Conservation (phyloP, 225 moss, liverwort and hornwort genomes). For the Ulota crispa region DNA sequence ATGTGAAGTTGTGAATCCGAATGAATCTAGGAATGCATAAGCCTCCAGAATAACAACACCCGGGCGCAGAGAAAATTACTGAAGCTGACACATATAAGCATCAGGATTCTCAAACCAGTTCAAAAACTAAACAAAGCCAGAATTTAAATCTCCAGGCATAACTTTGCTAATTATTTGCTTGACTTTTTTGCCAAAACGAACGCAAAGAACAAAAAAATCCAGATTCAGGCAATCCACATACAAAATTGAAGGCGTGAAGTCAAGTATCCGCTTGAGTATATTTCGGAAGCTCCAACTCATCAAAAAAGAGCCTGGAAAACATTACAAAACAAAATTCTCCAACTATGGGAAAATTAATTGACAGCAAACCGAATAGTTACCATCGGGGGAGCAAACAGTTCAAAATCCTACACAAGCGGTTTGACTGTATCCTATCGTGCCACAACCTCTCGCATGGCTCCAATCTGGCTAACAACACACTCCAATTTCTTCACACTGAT, state of each 20-base stretch:
- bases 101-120: not conserved
- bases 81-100: not conserved
- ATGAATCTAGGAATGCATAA: too few relatives aligned
- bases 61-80: too few relatives aligned
- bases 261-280: not conserved
- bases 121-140: not conserved
- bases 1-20: too few relatives aligned
- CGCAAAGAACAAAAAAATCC: not conserved
- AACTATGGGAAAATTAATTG: not conserved
- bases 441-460: slow-evolving; percentile 40
- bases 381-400: not conserved
- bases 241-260: not conserved
- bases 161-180: slow-evolving; percentile 56
- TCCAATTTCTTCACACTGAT: slow-evolving; percentile 54
- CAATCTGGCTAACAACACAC: slow-evolving; percentile 40
- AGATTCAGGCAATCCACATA: not conserved
- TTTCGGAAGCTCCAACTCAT: not conserved
- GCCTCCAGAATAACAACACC: too few relatives aligned
- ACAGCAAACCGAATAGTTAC: not conserved
- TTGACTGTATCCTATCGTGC: slow-evolving; percentile 30
- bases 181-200: slow-evolving; percentile 36
- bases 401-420: slow-evolving; percentile 28
- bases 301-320: not conserved
- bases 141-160: not conserved
- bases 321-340: not conserved